These are phyloP conservation scores for Parasitella parasitica DNA, from an alignment of 371 early-diverging fungal genomes.

Conservation along the genomic window DNA sequence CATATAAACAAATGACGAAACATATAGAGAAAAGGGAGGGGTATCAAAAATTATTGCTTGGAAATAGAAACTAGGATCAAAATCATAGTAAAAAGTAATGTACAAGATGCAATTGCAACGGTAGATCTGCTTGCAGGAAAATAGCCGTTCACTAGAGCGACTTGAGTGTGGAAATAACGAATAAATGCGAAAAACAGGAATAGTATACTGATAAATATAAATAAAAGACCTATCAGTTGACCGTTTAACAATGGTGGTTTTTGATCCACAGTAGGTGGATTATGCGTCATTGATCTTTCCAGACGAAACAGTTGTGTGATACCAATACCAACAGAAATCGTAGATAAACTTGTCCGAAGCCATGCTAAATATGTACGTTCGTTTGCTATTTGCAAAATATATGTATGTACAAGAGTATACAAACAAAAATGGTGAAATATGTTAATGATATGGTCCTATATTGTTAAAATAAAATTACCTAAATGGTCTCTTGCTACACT, in stretches of 20 bases:
- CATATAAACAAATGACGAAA: not conserved
- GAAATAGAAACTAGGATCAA: constrained; percentile 11
- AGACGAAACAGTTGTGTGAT: constrained; percentile 74
- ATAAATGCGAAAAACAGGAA: constrained; percentile 66
- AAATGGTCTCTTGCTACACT: constrained; percentile 80
- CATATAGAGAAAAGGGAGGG: not conserved
- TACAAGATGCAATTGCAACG: constrained; percentile 42
- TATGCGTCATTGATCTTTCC: constrained; percentile 30
- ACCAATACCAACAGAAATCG: constrained; percentile 77
- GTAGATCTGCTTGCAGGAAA: constrained; percentile 74
- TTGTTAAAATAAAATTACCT: constrained; percentile 33
- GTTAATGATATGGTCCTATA: not conserved
- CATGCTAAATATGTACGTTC: constrained; percentile 82
- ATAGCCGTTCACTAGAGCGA: constrained; percentile 61
- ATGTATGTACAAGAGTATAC: not conserved
- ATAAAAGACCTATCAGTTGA: constrained; percentile 52
- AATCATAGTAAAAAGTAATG: constrained; percentile 38
- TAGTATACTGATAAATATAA: constrained; percentile 61
- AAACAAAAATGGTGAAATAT: constrained; percentile 11
- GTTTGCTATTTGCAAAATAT: too few relatives aligned
- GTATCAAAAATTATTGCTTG: constrained; percentile 2
- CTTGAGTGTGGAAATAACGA: constrained; percentile 73
- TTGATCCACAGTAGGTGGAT: constrained; percentile 4
- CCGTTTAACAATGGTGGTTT: constrained; percentile 23
- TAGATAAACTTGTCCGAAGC: constrained; percentile 74